phyloP scores from a whole-genome alignment of 768 basidiomycete species.

The Suillus plorans region DNA sequence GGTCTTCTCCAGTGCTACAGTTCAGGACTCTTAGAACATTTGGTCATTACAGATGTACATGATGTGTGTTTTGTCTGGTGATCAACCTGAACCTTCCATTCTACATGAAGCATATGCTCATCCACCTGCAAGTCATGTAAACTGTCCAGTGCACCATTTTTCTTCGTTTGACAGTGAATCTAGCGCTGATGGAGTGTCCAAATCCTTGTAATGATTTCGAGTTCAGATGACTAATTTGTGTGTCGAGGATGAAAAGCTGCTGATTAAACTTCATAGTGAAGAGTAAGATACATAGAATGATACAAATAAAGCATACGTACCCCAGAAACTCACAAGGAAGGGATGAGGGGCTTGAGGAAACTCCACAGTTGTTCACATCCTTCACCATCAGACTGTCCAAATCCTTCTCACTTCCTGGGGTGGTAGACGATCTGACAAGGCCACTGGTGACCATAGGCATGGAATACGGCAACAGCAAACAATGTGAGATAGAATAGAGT shows the following conservation, averaged over 20 bases:
- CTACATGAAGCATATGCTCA: constrained; percentile 3
- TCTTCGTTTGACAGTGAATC: constrained; percentile 13
- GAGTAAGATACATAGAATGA: constrained; percentile 10
- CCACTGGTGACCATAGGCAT: constrained; percentile 37
- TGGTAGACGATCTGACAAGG: constrained; percentile 36
- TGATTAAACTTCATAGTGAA: constrained; percentile 25
- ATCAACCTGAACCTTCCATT: constrained; percentile 11
- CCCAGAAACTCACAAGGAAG: constrained; percentile 18
- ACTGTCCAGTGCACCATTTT: neutral
- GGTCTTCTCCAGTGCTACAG: neutral
- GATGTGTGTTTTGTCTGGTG: neutral
- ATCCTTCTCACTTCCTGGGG: constrained; percentile 27
- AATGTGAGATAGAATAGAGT: constrained; percentile 18
- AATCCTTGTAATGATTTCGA: constrained; percentile 5
- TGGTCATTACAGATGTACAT: neutral
- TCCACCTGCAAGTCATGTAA: neutral
- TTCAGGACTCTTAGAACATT: neutral
- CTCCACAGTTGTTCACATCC: constrained; percentile 24
- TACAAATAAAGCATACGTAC: constrained; percentile 12
- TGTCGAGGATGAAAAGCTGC: constrained; percentile 26
- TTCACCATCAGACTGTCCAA: constrained; percentile 14
- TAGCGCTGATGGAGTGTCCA: constrained; percentile 10
- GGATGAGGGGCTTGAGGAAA: constrained; percentile 18
- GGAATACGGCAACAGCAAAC: constrained; percentile 34
- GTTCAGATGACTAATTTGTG: neutral